Base-by-base conservation (phyloP, 768 basidiomycete genomes). In the Epithele typhae region DNA sequence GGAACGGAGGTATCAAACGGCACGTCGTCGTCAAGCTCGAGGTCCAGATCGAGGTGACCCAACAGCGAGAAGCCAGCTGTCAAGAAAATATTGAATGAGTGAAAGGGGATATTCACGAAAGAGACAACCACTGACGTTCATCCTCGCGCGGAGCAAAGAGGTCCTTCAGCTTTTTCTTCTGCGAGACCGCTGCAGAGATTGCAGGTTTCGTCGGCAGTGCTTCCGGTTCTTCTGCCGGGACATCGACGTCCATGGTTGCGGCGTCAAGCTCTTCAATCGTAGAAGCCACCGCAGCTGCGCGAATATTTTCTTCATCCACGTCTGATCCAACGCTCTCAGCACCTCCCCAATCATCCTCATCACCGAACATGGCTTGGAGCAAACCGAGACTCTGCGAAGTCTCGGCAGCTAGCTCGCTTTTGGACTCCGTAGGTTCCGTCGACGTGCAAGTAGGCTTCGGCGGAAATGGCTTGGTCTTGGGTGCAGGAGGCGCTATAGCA, bases 21-120 rank as follows among this genome's bases (percentile, higher is more conserved):
- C 23, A 76, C 46, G 30, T 79, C 78, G n/a, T 78, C 75, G 42
- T 86, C 84, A 14, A 86, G 68, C 39, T 85, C 85, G 25, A 82
- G 68, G 49, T 90, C 87, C 18, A 90, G 69, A 40, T 87, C 81
- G 27, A 91, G 76, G 51, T 89, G 81, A 0, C 75, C 76, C 4
- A 90, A 70, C n/a, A 91, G 70, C 10, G 89, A 89, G 64, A 91
- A 91, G 17, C 78, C 77, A 34, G 66, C 83, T 84, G 49, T 5
- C 11, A 11, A 37, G 15, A 52, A 15, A 19, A 43, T 18, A 3
- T 25, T 49, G 21, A 40, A 30, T 4, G 8, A 9, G 25, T 14
- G 8, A 0, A 18, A 7, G 11, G 3, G 17, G 23, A 43, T 4
- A 35, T 33, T 7, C 25, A 12, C 22, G 25, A 25, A 25, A 25